phyloP scores from a whole-genome alignment of 768 basidiomycete species.

The Termitomyces sp. region DNA sequence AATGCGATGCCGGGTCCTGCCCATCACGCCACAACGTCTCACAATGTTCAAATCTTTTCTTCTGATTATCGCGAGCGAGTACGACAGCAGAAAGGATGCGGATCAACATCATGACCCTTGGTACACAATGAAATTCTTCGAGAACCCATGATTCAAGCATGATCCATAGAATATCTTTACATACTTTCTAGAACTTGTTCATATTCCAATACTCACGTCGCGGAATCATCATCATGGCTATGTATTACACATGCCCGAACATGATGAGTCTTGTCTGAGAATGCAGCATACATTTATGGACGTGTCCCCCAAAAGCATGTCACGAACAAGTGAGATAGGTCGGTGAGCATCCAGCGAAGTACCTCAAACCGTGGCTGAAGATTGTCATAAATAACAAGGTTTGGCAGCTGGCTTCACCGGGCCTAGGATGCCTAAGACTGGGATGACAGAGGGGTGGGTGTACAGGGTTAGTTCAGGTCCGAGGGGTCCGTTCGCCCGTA shows the following conservation, averaged over 20 bases:
- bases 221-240: conserved; percentile 8
- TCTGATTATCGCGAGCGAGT: neutral
- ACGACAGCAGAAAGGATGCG: neutral
- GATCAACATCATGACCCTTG: conserved; percentile 3
- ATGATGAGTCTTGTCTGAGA: conserved; percentile 3
- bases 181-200: conserved; percentile 12
- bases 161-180: conserved; percentile 9
- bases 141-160: conserved; percentile 6
- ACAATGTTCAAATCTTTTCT: neutral
- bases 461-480: neutral
- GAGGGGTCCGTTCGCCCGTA: neutral
- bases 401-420: neutral
- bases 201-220: conserved; percentile 6
- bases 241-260: conserved; percentile 3
- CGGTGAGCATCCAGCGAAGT: neutral
- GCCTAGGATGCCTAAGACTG: neutral
- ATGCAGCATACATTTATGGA: neutral
- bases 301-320: neutral
- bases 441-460: neutral
- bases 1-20: neutral
- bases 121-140: neutral
- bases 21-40: conserved; percentile 7
- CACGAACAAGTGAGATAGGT: neutral
- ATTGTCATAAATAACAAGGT: neutral
- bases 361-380: conserved; percentile 5